Percentiles rank a stretch among this genome's conserved stretches.
phyloP scores from a whole-genome alignment of 2,329 filamentous ascomycete species.

The Cladophialophora carrionii region DNA sequence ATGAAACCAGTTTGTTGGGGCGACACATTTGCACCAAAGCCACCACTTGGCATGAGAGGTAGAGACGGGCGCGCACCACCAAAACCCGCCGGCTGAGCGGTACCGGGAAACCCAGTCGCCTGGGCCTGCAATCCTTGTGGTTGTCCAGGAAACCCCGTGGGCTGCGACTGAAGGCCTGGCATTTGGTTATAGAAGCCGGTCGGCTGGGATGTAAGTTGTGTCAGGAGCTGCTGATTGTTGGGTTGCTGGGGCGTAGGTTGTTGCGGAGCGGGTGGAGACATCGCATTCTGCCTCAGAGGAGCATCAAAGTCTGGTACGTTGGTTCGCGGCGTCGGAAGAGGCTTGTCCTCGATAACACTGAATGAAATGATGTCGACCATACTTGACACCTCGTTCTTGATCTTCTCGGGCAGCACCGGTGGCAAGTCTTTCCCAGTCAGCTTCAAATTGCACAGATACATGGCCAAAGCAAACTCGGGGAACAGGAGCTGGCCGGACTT shows the following conservation, averaged over 20 bases:
- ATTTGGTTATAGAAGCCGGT: constrained; percentile 62
- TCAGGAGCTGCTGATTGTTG: constrained; percentile 67
- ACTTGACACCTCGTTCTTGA: constrained; percentile 96
- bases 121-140: constrained; percentile 61
- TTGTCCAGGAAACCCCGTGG: constrained; percentile 44
- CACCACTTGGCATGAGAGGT: constrained; percentile 75
- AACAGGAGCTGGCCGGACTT: constrained; percentile 95
- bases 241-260: constrained; percentile 72
- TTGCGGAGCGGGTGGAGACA: constrained; percentile 57
- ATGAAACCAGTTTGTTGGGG: constrained; percentile 71
- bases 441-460: constrained; percentile 97
- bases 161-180: constrained; percentile 51
- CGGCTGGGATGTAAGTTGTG: constrained; percentile 59
- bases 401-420: constrained; percentile 72
- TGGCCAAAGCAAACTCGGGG: constrained; percentile 93
- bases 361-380: constrained; percentile 99
- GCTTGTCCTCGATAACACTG: constrained; percentile 75
- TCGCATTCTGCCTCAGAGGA: constrained; percentile 54
- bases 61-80: constrained; percentile 77
- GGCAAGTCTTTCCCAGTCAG: constrained; percentile 85
- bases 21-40: constrained; percentile 63
- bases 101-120: constrained; percentile 71
- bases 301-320: constrained; percentile 74
- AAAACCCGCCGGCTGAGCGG: constrained; percentile 78
- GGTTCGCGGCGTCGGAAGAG: constrained; percentile 55